These are phyloP conservation scores for Bidens hawaiensis DNA, from an alignment of 140 eudicot genomes.

Conservation along the genomic window DNA sequence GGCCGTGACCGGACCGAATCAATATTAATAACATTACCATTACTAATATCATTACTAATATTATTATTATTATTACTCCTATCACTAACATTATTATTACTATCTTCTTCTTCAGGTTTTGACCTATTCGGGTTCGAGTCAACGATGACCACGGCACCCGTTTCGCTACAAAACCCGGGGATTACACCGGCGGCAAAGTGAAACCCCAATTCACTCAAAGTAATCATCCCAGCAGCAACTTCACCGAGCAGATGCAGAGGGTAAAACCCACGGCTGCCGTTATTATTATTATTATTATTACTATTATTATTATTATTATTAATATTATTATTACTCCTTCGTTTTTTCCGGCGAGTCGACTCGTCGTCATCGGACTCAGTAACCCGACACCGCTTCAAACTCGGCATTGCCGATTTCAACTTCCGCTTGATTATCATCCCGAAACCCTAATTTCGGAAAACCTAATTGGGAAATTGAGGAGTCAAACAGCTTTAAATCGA, in stretches of 20 bases:
- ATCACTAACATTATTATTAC: constrained; percentile 6
- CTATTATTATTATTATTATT: too few species aligned
- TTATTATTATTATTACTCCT: too few species aligned
- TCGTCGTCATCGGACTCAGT: constrained; percentile 55
- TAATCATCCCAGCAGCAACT: constrained; percentile 69
- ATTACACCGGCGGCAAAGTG: constrained; percentile 32
- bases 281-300: too few species aligned
- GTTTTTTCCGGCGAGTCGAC: constrained; percentile 47
- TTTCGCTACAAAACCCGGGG: constrained; percentile 29
- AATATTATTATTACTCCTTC: constrained; percentile 19
- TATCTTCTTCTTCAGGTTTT: constrained; percentile 14
- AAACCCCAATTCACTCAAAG: constrained; percentile 47
- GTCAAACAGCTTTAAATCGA: neutral
- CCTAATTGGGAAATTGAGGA: constrained; percentile 10
- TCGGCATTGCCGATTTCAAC: constrained; percentile 98
- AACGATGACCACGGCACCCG: constrained; percentile 31
- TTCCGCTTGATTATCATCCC: constrained; percentile 83
- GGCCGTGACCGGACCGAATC: constrained; percentile 36
- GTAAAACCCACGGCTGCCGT: constrained; percentile 36
- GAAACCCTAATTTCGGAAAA: constrained; percentile 39
- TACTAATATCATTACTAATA: too few species aligned
- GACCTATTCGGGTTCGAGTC: constrained; percentile 31
- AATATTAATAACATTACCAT: too few species aligned
- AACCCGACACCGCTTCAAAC: constrained; percentile 72
- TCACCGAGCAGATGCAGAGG: constrained; percentile 86